Conservation (phyloP, 2,329 filamentous ascomycete genomes). For the Colletotrichum siamense region DNA sequence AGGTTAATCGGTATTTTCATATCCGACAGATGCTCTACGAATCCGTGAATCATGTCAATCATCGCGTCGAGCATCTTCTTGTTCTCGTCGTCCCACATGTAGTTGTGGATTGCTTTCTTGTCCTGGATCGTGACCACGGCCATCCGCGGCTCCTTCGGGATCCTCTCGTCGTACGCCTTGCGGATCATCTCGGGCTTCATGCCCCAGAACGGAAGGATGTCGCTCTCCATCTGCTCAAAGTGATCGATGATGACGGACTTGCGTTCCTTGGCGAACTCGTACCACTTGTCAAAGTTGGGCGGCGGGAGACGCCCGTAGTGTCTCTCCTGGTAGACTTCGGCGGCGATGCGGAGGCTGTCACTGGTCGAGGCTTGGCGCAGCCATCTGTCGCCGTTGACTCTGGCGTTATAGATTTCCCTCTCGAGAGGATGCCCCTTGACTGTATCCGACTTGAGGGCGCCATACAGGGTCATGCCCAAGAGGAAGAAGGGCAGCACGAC, state of each 20-base stretch:
- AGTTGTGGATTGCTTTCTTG: constrained; percentile 59
- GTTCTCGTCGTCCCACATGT: constrained; percentile 35
- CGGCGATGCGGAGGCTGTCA: constrained; percentile 50
- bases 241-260: constrained; percentile 78
- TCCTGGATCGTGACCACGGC: constrained; percentile 64
- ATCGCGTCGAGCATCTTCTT: constrained; percentile 47
- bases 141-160: constrained; percentile 47
- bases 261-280: constrained; percentile 73
- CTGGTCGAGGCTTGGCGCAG: constrained; percentile 51
- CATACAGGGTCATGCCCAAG: constrained; percentile 39
- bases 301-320: constrained; percentile 74
- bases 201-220: constrained; percentile 80
- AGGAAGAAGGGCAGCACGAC: constrained; percentile 43
- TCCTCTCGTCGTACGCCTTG: constrained; percentile 51
- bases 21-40: constrained; percentile 75
- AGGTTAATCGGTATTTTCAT: constrained; percentile 88
- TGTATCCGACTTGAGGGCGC: constrained; percentile 33
- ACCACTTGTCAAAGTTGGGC: constrained; percentile 86
- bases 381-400: constrained; percentile 56
- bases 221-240: constrained; percentile 79
- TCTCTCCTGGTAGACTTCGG: constrained; percentile 54
- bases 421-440: constrained; percentile 50
- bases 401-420: constrained; percentile 53
- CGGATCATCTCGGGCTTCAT: constrained; percentile 72
- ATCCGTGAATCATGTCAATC: constrained; percentile 72